Evolutionary conservation across 768 basidiomycete genomes (phyloP).

Genomic region (Suillus subalutaceus): DNA sequence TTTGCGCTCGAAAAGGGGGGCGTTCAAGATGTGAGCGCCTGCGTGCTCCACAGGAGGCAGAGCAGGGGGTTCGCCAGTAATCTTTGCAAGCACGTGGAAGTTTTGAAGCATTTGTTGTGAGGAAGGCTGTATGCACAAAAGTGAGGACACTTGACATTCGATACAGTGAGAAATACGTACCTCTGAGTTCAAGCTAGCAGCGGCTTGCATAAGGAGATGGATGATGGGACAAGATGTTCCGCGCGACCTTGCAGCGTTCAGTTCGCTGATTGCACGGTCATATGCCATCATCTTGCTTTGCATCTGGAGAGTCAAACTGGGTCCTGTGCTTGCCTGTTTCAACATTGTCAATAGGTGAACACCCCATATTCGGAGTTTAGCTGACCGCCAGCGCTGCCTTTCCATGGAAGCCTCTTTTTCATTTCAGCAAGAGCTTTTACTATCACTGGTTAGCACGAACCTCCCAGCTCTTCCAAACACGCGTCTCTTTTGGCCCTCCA

Average conservation of each 20-base stretch:
- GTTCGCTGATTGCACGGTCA: constrained; percentile 75
- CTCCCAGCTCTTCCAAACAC: constrained; percentile 90
- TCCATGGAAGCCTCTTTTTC: constrained; percentile 62
- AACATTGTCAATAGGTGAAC: constrained; percentile 16
- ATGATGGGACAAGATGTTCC: constrained; percentile 78
- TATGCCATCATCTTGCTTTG: constrained; percentile 97
- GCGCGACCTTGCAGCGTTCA: constrained; percentile 74
- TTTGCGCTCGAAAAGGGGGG: constrained; percentile 79
- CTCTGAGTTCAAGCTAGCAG: constrained; percentile 58
- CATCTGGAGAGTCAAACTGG: constrained; percentile 73
- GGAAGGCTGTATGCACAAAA: constrained; percentile 39
- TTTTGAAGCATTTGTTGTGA: constrained; percentile 66
- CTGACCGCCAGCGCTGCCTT: constrained; percentile 58
- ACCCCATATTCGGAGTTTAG: constrained; percentile 12
- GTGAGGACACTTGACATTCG: constrained; percentile 1
- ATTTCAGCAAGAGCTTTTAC: constrained; percentile 57
- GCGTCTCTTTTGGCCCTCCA: constrained; percentile 91
- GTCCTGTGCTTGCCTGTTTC: constrained; percentile 45
- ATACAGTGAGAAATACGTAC: constrained; percentile 34
- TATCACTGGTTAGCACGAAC: constrained; percentile 59
- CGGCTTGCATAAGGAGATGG: constrained; percentile 70
- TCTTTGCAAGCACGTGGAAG: constrained; percentile 75
- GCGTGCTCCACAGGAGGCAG: constrained; percentile 79
- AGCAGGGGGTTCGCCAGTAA: constrained; percentile 77
- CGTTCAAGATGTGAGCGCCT: constrained; percentile 79